These are phyloP conservation scores for Phytophthora quininea DNA, from an alignment of 352 stramenopile species.

Conservation along the genomic window DNA sequence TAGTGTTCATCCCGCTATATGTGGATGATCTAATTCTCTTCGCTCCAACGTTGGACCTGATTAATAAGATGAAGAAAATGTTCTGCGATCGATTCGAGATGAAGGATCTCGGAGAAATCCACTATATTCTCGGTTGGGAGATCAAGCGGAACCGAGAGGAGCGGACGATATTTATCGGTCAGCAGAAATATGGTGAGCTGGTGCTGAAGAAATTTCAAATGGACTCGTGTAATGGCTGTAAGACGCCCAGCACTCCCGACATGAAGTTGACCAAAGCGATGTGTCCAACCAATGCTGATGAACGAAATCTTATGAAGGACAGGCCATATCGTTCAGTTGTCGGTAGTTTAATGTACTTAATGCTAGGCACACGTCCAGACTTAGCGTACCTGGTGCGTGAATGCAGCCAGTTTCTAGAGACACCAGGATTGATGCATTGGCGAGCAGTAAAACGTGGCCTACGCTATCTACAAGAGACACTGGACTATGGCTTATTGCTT, in stretches of 20 bases:
- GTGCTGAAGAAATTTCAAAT: slow-evolving; percentile 23
- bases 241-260: slow-evolving; percentile 10
- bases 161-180: slow-evolving; percentile 17
- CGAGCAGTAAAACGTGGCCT: slow-evolving; percentile 11
- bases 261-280: slow-evolving; percentile 21
- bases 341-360: slow-evolving; percentile 18
- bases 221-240: slow-evolving; percentile 20
- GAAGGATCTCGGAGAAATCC: slow-evolving; percentile 25
- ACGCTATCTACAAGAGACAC: slow-evolving; percentile 11
- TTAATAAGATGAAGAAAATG: slow-evolving; percentile 17
- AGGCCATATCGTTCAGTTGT: slow-evolving; percentile 14
- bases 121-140: slow-evolving; percentile 33
- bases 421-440: slow-evolving; percentile 20
- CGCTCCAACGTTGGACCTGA: slow-evolving; percentile 15
- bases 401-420: slow-evolving; percentile 25
- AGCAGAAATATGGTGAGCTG: slow-evolving; percentile 18
- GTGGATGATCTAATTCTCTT: slow-evolving; percentile 34
- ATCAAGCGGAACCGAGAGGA: slow-evolving; percentile 9
- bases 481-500: slow-evolving; percentile 8
- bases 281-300: slow-evolving; percentile 17
- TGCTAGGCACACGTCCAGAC: too few relatives aligned
- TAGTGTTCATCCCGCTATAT: slow-evolving; percentile 28
- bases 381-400: too few relatives aligned
- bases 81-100: slow-evolving; percentile 20
- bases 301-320: not conserved